phyloP scores from a whole-genome alignment of 306 rosid species.

The Dryas drummondii region DNA sequence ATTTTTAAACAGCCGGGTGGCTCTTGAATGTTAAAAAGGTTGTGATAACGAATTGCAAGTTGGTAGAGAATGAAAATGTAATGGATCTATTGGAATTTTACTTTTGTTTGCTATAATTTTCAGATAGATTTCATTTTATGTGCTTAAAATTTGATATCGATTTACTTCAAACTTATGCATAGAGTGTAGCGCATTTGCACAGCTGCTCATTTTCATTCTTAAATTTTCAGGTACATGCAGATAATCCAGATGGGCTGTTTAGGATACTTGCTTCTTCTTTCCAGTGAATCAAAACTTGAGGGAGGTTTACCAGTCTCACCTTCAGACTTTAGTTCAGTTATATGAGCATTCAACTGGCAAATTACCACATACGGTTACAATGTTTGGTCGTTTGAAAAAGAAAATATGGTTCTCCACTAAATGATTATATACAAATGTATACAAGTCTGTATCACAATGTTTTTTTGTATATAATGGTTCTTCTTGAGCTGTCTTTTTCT shows the following conservation, averaged over 20 bases:
- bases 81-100: too few species aligned
- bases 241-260: conserved; percentile 94
- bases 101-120: too few species aligned
- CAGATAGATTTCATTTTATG: too few species aligned
- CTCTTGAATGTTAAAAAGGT: too few species aligned
- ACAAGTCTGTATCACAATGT: background rate
- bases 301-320: background rate
- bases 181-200: too few species aligned
- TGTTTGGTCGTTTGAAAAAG: background rate
- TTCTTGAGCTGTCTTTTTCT: background rate
- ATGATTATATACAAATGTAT: background rate
- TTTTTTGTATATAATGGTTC: background rate
- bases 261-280: conserved; percentile 86
- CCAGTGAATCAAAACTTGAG: conserved; percentile 42
- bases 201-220: too few species aligned
- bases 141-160: too few species aligned
- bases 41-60: too few species aligned
- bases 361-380: background rate
- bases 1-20: too few species aligned
- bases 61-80: too few species aligned
- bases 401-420: background rate
- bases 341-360: background rate
- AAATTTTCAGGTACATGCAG: conserved; percentile 61
- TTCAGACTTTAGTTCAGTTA: background rate
- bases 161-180: too few species aligned